These are phyloP conservation scores for Gossypium rotundifolium DNA, from an alignment of 345 rosid genomes.

Conservation along the genomic window DNA sequence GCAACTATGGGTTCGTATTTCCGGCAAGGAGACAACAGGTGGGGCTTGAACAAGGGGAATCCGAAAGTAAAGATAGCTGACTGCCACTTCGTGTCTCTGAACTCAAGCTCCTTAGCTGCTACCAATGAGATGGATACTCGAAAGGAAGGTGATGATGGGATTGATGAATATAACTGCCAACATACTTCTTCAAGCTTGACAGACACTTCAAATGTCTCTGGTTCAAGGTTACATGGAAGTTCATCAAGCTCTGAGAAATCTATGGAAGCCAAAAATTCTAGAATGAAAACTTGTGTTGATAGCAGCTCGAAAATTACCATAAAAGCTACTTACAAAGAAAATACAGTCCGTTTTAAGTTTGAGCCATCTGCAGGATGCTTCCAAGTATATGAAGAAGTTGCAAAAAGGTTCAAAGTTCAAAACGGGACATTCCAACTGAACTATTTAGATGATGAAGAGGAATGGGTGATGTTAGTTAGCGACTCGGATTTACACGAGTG, in stretches of 20 bases:
- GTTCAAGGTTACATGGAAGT: constrained; percentile 42
- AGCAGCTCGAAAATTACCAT: constrained; percentile 44
- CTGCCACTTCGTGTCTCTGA: constrained; percentile 23
- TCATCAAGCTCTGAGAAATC: constrained; percentile 51
- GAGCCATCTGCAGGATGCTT: constrained; percentile 59
- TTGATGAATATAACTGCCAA: constrained; percentile 36
- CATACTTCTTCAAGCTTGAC: constrained; percentile 50
- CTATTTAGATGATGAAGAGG: constrained; percentile 85
- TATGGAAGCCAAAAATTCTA: constrained; percentile 37
- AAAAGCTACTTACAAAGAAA: constrained; percentile 75
- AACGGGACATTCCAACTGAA: constrained; percentile 68
- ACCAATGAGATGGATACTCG: constrained; percentile 32
- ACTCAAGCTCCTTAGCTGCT: constrained; percentile 36
- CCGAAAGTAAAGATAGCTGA: constrained; percentile 27
- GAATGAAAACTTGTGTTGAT: constrained; percentile 27
- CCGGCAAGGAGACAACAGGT: constrained; percentile 13
- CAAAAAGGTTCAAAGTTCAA: constrained; percentile 63
- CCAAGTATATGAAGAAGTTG: constrained; percentile 71
- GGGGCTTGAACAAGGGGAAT: constrained; percentile 22
- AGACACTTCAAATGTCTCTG: constrained; percentile 58
- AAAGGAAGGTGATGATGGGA: constrained; percentile 37
- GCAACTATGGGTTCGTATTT: constrained; percentile 19
- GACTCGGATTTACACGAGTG: constrained; percentile 87
- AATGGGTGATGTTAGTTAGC: constrained; percentile 73
- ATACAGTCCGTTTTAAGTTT: constrained; percentile 67